Evolutionary conservation across 2,329 filamentous ascomycete genomes (phyloP).

Genomic region (Lachnellula subtilissima): DNA sequence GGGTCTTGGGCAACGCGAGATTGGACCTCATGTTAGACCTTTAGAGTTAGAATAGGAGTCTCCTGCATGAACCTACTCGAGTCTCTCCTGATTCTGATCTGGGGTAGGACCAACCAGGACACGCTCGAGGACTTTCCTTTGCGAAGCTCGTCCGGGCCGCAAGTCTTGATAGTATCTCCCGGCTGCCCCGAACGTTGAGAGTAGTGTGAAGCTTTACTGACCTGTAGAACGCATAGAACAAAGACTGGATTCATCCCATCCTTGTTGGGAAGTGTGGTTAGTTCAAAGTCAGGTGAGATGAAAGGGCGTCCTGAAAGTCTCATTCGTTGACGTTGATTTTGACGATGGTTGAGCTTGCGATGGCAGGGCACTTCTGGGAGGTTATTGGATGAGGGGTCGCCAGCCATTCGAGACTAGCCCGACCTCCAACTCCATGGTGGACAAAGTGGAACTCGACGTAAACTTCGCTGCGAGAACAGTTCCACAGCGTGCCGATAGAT

Average conservation of each 20-base stretch:
- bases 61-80: conserved; percentile 32
- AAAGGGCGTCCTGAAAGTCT: conserved; percentile 12
- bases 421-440: neutral
- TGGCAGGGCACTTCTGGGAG: conserved; percentile 14
- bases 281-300: conserved; percentile 22
- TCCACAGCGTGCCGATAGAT: neutral
- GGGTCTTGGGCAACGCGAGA: conserved; percentile 14
- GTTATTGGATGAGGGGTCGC: conserved; percentile 13
- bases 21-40: conserved; percentile 21
- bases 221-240: conserved; percentile 26
- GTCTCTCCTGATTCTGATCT: conserved; percentile 21
- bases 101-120: conserved; percentile 25
- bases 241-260: conserved; percentile 16
- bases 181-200: conserved; percentile 16
- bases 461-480: neutral
- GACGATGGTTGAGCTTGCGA: conserved; percentile 15
- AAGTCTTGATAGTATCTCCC: conserved; percentile 16
- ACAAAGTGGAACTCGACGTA: neutral
- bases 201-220: conserved; percentile 21
- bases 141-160: conserved; percentile 11
- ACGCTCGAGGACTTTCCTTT: conserved; percentile 10
- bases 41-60: conserved; percentile 26
- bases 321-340: conserved; percentile 23
- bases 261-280: conserved; percentile 19
- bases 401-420: conserved; percentile 13